These are phyloP conservation scores for Tremellales sp. DNA, from an alignment of 1,284 basidiomycete genomes.

Conservation along the genomic window DNA sequence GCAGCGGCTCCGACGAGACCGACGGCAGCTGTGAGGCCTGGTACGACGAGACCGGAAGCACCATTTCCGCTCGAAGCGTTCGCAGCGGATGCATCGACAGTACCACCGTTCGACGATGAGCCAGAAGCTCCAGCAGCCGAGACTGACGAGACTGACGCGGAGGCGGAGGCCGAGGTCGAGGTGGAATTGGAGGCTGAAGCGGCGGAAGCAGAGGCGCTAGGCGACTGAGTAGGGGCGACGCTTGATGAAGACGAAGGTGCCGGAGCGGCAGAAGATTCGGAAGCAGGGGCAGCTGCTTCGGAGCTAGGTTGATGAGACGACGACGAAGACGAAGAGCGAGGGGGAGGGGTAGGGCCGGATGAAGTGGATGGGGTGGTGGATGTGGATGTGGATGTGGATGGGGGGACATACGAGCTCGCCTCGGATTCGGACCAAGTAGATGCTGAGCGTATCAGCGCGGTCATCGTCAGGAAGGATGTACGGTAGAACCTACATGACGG, in stretches of 20 bases:
- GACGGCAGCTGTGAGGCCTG: background rate
- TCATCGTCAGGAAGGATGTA: too few relatives aligned
- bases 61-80: background rate
- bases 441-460: background rate
- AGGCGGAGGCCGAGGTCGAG: background rate
- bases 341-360: background rate
- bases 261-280: background rate
- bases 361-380: background rate
- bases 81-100: background rate
- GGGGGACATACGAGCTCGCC: background rate
- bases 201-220: constrained; percentile 8
- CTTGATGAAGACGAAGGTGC: background rate
- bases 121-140: background rate
- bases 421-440: background rate
- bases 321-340: background rate
- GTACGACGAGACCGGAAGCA: background rate
- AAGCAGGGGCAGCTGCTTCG: background rate
- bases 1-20: background rate
- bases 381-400: background rate
- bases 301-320: too few relatives aligned
- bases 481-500: too few relatives aligned
- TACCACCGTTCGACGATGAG: background rate
- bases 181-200: constrained; percentile 16
- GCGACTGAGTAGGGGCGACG: background rate
- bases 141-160: background rate